phyloP scores from a whole-genome alignment of 768 basidiomycete genomes.

The Leccinum obscurum region DNA sequence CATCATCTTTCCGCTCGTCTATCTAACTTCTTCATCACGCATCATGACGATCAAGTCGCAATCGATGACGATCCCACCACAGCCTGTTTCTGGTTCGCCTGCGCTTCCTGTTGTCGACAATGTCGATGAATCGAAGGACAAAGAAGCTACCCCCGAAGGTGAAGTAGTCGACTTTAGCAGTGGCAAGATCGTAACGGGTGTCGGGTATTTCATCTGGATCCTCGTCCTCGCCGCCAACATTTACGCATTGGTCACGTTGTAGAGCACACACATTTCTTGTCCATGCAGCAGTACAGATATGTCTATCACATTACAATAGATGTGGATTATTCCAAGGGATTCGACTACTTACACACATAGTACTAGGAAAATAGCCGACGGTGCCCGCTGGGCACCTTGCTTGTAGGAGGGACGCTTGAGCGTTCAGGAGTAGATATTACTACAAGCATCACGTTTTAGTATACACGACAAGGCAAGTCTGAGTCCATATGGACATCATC shows the following conservation, averaged over 20 bases:
- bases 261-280: background rate
- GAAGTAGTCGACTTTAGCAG: conserved; percentile 63
- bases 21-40: conserved; percentile 60
- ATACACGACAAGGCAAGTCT: no score
- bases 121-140: background rate
- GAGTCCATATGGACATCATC: no score
- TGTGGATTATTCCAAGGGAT: background rate
- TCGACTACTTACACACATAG: no score
- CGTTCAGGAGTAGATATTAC: no score
- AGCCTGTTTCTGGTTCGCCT: background rate
- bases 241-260: conserved; percentile 69
- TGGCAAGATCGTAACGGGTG: conserved; percentile 45
- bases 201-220: conserved; percentile 63
- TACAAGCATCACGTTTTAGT: no score
- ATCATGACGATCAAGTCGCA: conserved; percentile 63
- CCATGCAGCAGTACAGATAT: background rate
- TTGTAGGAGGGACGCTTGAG: no score
- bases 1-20: conserved; percentile 79
- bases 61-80: background rate
- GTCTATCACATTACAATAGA: background rate
- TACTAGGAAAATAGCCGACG: no score
- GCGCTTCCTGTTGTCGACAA: background rate
- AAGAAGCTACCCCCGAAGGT: conserved; percentile 26
- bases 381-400: no score
- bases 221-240: conserved; percentile 69